These are phyloP conservation scores for Blastomyces percursus DNA, from an alignment of 2,329 filamentous ascomycete genomes.

Conservation along the genomic window DNA sequence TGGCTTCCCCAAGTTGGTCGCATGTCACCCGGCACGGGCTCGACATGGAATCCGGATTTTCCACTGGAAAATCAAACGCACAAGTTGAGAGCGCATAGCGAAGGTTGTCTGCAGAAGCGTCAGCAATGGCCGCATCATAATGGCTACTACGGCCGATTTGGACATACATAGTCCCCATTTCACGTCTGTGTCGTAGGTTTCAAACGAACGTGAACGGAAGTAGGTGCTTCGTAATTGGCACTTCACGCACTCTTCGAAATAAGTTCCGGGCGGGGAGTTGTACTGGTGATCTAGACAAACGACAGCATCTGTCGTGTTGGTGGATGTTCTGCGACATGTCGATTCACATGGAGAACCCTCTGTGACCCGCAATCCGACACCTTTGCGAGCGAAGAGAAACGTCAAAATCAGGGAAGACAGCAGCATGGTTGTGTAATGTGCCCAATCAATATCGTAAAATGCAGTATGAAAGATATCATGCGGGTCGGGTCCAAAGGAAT, in stretches of 20 bases:
- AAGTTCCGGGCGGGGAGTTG: slow-evolving; percentile 23
- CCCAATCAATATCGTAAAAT: slow-evolving; percentile 1
- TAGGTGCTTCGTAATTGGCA: slow-evolving; percentile 34
- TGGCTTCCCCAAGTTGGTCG: slow-evolving; percentile 23
- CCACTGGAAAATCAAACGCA: slow-evolving; percentile 32
- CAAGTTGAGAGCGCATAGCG: slow-evolving; percentile 36
- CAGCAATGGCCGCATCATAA: slow-evolving; percentile 7
- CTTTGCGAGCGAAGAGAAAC: slow-evolving; percentile 17
- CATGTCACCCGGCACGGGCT: slow-evolving; percentile 37
- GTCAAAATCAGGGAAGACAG: slow-evolving; percentile 11
- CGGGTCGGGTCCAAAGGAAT: neutral
- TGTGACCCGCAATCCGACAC: slow-evolving; percentile 23
- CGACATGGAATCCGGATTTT: slow-evolving; percentile 26
- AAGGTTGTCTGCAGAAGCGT: slow-evolving; percentile 31
- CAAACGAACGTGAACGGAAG: slow-evolving; percentile 17
- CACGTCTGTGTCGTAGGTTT: slow-evolving; percentile 31
- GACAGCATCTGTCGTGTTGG: slow-evolving; percentile 33
- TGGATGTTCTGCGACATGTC: slow-evolving; percentile 21
- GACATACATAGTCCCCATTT: slow-evolving; percentile 37
- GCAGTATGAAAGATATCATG: neutral
- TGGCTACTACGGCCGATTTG: neutral
- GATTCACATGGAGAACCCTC: slow-evolving; percentile 29
- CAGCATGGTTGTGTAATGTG: slow-evolving; percentile 12
- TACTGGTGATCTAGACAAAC: slow-evolving; percentile 33
- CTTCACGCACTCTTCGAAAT: slow-evolving; percentile 32